phyloP scores from a whole-genome alignment of 164 flowering plant genomes.

The Dillenia turbinata region DNA sequence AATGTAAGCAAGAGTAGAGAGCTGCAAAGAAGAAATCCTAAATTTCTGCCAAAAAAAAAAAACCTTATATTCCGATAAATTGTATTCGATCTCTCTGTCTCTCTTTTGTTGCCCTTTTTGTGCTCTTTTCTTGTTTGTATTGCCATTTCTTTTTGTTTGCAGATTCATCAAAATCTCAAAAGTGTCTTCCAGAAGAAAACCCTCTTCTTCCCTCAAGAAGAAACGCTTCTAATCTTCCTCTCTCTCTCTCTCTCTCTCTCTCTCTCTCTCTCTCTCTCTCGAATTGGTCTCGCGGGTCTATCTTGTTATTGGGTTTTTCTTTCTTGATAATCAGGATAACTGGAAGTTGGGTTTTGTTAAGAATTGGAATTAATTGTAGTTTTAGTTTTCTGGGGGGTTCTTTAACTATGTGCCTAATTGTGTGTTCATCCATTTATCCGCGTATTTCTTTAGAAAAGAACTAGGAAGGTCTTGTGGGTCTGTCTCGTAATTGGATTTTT shows the following conservation, averaged over 20 bases:
- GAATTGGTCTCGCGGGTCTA: neutral
- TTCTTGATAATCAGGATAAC: neutral
- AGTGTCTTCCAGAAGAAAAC: constrained; percentile 31
- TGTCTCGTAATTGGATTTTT: constrained; percentile 5
- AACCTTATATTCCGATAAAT: too few species aligned
- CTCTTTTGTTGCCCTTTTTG: neutral
- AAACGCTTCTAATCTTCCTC: constrained; percentile 36
- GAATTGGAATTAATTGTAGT: too few species aligned
- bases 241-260: constrained; percentile 3
- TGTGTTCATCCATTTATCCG: neutral
- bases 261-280: neutral
- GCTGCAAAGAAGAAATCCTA: too few species aligned
- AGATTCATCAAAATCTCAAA: constrained; percentile 9
- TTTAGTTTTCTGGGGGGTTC: too few species aligned
- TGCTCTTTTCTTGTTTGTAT: constrained; percentile 1
- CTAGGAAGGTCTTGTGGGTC: neutral
- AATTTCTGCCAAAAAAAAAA: too few species aligned
- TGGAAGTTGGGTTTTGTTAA: too few species aligned
- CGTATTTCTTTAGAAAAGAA: constrained; percentile 5
- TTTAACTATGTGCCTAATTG: neutral
- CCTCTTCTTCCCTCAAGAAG: constrained; percentile 39
- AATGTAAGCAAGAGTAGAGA: too few species aligned
- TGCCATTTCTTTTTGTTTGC: constrained; percentile 8
- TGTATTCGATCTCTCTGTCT: neutral
- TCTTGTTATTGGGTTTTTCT: constrained; percentile 5